These are phyloP conservation scores for Lipomyces spencermartinsiae DNA, from an alignment of 805 yeast species.

Conservation along the genomic window DNA sequence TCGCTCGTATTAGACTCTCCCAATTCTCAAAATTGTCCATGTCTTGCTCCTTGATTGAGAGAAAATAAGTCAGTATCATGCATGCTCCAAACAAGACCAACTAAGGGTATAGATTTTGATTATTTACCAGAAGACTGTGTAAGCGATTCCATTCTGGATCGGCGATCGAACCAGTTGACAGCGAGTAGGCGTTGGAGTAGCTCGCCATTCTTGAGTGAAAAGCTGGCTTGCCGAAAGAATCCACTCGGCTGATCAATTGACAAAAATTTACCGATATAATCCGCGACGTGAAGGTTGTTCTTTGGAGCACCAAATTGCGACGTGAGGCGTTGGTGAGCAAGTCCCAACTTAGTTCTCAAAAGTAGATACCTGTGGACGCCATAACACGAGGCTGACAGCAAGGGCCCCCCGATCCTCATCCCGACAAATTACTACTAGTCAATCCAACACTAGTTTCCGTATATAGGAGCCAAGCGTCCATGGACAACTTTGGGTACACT, in stretches of 20 bases:
- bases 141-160: slow-evolving; percentile 34
- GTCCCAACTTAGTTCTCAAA: too few relatives aligned
- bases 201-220: slow-evolving; percentile 4
- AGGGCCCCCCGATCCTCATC: neutral
- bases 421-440: neutral
- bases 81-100: neutral
- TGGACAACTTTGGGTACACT: slow-evolving; percentile 12
- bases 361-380: neutral
- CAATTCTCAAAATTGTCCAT: slow-evolving; percentile 47
- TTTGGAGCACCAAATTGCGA: neutral
- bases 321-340: neutral
- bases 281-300: neutral
- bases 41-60: slow-evolving; percentile 29
- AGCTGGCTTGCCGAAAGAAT: neutral
- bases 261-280: neutral
- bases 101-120: neutral
- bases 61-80: neutral
- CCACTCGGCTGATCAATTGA: neutral
- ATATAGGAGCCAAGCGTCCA: neutral
- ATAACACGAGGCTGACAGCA: neutral
- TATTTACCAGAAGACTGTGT: slow-evolving; percentile 19
- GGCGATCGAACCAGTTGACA: slow-evolving; percentile 8
- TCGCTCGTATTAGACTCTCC: slow-evolving; percentile 45
- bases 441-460: neutral
- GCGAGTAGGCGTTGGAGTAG: neutral